Evolutionary conservation across 345 rosid genomes (phyloP), one percentile per base, ranked within the genome.

Genomic region (Salix viminalis): DNA sequence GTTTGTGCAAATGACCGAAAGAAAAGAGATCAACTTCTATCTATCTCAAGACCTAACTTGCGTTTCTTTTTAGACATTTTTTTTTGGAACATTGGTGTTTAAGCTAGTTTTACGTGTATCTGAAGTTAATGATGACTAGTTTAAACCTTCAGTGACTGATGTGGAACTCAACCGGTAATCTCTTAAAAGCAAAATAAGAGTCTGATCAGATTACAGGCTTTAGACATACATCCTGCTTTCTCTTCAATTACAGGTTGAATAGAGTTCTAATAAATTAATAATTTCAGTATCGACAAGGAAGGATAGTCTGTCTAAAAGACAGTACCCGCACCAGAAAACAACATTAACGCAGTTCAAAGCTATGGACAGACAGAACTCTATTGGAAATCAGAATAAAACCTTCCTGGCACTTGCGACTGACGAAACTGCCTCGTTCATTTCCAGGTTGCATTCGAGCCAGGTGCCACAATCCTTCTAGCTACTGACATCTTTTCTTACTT

Each of bases 401-500:
- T 91, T 91, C 75, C 48, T 86, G 74, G 92, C 88, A 2, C 82
- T 92, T 23, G 94, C 82, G 18, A 94, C 91, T 1, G 97, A 92
- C 78, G 88, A 91, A 71, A 88, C 93, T 0, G 93, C 96, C 4
- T 87, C 94, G 0, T 86, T 61, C 91, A 94, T 79, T 83, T 91
- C 79, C 89, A 88, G 86, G 75, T 94, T 0, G 90, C 86, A 1
- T 90, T 92, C 70, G 83, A 91, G 72, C 79, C 87, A 12, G 91
- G 90, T 2, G 93, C 87, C 92, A 88, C 92, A 13, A 72, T 92
- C 42, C 77, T 77, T 37, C 72, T 89, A 68, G 73, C 75, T 30
- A 87, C 87, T 16, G 97, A 92, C 42, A 92, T 94, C 42, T 90
- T 94, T 87, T 92, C 90, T 0, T 88, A 85, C 85, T 0, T 88